Percentiles rank a stretch among this genome's conserved stretches.
phyloP scores from a whole-genome alignment of 2,329 filamentous ascomycete genomes.

The Penicillium sp. region DNA sequence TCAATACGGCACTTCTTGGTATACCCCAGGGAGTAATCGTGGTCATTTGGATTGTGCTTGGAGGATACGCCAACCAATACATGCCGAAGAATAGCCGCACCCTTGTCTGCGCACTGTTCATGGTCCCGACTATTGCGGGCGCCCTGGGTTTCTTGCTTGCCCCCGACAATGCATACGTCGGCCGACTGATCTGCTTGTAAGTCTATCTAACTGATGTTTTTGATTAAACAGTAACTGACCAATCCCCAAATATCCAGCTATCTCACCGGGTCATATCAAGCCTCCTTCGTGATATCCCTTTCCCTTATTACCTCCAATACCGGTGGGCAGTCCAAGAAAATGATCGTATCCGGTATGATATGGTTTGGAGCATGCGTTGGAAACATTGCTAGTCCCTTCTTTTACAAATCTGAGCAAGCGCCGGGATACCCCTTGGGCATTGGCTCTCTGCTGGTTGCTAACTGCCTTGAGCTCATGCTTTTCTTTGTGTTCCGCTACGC shows the following conservation, averaged over 20 bases:
- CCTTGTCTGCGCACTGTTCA: neutral
- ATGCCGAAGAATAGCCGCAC: neutral
- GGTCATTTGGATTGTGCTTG: slow-evolving; percentile 23
- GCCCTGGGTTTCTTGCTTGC: slow-evolving; percentile 25
- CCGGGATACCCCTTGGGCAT: slow-evolving; percentile 15
- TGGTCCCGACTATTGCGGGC: neutral
- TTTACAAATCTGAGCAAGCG: slow-evolving; percentile 16
- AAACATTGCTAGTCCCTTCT: slow-evolving; percentile 23
- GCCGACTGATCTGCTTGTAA: slow-evolving; percentile 8
- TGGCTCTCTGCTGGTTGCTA: neutral
- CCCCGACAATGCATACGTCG: slow-evolving; percentile 27
- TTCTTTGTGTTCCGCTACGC: neutral
- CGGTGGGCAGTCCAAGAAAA: slow-evolving; percentile 30
- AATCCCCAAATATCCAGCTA: neutral
- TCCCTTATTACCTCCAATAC: slow-evolving; percentile 31
- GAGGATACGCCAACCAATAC: neutral
- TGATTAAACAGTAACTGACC: slow-evolving; percentile 24
- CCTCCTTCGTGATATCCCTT: slow-evolving; percentile 33
- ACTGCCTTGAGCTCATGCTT: neutral
- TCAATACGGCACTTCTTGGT: slow-evolving; percentile 26
- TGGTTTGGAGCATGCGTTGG: slow-evolving; percentile 28
- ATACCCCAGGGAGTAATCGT: slow-evolving; percentile 30
- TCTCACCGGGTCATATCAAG: slow-evolving; percentile 26
- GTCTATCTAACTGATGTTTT: slow-evolving; percentile 39
- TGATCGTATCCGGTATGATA: slow-evolving; percentile 27